These are phyloP conservation scores for Diophrys appendiculata DNA, from an alignment of 73 alveolate genomes.

Conservation along the genomic window DNA sequence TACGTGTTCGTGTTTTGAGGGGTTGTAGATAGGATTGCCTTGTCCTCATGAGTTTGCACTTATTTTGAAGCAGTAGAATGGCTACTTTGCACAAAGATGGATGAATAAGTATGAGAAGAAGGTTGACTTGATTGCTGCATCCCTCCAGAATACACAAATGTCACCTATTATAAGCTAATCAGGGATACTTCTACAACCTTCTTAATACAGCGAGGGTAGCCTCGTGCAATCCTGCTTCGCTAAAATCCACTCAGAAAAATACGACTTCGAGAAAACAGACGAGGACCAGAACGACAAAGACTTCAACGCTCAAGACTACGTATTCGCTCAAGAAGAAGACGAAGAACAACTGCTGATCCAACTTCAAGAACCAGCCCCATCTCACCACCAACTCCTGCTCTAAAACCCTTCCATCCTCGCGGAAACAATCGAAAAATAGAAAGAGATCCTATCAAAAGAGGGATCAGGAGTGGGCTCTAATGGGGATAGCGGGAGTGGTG, in stretches of 20 bases:
- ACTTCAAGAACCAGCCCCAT: no score
- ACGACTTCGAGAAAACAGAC: not conserved
- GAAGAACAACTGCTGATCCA: no score
- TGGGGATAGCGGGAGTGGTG: no score
- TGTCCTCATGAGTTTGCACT: slow-evolving; percentile 1
- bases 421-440: no score
- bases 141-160: not conserved
- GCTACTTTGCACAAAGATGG: not conserved
- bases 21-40: not conserved
- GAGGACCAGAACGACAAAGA: not conserved
- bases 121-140: not conserved
- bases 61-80: not conserved
- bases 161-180: not conserved
- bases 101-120: not conserved
- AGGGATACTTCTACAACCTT: not conserved
- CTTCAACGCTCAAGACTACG: not conserved
- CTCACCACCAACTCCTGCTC: no score
- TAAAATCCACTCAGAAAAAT: no score
- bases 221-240: no score
- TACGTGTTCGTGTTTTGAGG: not conserved
- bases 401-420: no score
- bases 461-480: no score
- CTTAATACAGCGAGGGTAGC: no score
- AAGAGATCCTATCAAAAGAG: no score
- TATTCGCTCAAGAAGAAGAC: not conserved